Evolutionary conservation across 1,284 basidiomycete species (phyloP).

Genomic region (Heliocybe sulcata): DNA sequence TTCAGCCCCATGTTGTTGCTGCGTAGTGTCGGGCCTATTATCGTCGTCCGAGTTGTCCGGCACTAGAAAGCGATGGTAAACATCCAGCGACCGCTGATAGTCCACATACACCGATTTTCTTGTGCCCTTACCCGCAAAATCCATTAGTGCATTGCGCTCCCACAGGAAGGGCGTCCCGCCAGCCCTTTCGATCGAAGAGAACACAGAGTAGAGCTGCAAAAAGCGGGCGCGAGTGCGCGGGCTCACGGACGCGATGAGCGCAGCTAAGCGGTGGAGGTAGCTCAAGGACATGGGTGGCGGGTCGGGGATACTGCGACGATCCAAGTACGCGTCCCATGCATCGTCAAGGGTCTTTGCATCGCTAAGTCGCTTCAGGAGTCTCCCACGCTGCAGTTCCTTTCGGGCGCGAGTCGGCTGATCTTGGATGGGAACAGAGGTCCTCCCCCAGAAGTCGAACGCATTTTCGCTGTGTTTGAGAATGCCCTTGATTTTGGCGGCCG

Average conservation of each 20-base stretch:
- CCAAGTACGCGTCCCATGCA: constrained; percentile 54
- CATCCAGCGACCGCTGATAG: constrained; percentile 51
- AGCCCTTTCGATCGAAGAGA: constrained; percentile 43
- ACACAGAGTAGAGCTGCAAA: constrained; percentile 54
- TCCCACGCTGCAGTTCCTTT: not conserved
- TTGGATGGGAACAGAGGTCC: not conserved
- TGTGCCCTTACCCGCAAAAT: constrained; percentile 60
- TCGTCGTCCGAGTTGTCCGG: constrained; percentile 21
- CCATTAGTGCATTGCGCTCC: constrained; percentile 72
- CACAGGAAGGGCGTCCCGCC: constrained; percentile 45
- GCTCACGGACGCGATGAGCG: constrained; percentile 40
- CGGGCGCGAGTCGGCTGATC: not conserved
- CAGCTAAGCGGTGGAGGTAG: constrained; percentile 53
- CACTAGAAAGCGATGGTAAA: constrained; percentile 50
- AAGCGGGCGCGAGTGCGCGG: constrained; percentile 54
- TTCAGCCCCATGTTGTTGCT: not conserved
- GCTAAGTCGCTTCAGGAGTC: constrained; percentile 21
- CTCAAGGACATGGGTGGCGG: constrained; percentile 15
- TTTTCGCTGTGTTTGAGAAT: not conserved
- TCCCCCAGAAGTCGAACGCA: not conserved
- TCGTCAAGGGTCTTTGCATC: constrained; percentile 33
- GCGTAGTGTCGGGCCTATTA: not conserved
- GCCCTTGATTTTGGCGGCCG: not conserved
- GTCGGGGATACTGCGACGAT: constrained; percentile 21
- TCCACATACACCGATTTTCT: constrained; percentile 48